These are phyloP conservation scores for Tolypocladium ophioglossoides DNA, from an alignment of 2,329 filamentous ascomycete genomes.

Conservation along the genomic window DNA sequence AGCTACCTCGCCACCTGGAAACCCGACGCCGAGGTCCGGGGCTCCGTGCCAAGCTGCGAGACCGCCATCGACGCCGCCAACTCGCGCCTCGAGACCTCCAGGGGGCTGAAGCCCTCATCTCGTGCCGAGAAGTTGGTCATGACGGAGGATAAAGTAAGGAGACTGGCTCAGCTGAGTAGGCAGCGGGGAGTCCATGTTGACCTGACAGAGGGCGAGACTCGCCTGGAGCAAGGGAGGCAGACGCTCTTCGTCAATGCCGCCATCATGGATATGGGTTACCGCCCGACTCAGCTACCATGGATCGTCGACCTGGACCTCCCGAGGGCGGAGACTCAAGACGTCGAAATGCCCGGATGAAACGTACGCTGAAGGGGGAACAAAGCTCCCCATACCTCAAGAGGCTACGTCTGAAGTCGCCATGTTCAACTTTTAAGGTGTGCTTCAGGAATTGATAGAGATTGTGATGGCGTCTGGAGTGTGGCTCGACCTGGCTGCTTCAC, in stretches of 20 bases:
- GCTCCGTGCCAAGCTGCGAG: neutral
- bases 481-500: neutral
- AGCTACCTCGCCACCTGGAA: slow-evolving; percentile 42
- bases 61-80: slow-evolving; percentile 30
- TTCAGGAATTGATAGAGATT: neutral
- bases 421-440: neutral
- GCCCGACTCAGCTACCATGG: slow-evolving; percentile 40
- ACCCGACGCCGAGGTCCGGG: slow-evolving; percentile 1
- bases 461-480: neutral
- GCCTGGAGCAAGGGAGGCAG: slow-evolving; percentile 27
- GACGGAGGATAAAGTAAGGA: slow-evolving; percentile 6
- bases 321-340: neutral
- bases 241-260: slow-evolving; percentile 53
- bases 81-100: slow-evolving; percentile 25
- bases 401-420: neutral
- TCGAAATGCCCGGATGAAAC: neutral
- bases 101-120: slow-evolving; percentile 12
- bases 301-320: slow-evolving; percentile 37
- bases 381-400: too few species aligned
- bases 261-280: slow-evolving; percentile 32
- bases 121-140: slow-evolving; percentile 8
- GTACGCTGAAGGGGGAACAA: too few species aligned
- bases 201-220: slow-evolving; percentile 16
- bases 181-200: slow-evolving; percentile 26
- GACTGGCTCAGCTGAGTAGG: slow-evolving; percentile 10